A percentile compares a stretch with the other conserved stretches of the same genome.
Conservation (phyloP, 2,329 filamentous ascomycete genomes). For the Aspergillus flavus region DNA sequence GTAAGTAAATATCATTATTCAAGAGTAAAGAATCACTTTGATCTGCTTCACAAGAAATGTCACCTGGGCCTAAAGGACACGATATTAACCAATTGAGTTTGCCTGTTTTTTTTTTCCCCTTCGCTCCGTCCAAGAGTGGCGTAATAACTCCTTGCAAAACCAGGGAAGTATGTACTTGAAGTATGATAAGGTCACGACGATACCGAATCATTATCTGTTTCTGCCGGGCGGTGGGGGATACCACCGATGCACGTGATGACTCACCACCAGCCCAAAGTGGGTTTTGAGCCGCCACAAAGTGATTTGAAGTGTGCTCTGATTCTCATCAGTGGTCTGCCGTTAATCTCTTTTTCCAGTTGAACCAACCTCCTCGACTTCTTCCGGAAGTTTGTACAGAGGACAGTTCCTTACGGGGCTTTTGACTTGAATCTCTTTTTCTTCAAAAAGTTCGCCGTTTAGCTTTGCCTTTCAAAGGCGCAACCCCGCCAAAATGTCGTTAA, state of each 20-base stretch:
- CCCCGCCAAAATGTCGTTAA: constrained; percentile 82
- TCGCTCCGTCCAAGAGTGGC: background rate
- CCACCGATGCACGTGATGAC: constrained; percentile 18
- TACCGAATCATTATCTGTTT: constrained; percentile 11
- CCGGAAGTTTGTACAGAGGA: constrained; percentile 9
- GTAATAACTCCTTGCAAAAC: background rate
- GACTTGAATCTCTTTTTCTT: background rate
- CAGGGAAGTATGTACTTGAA: background rate
- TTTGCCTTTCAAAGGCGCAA: constrained; percentile 32
- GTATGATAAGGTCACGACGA: background rate
- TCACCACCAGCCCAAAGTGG: constrained; percentile 31
- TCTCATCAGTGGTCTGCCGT: constrained; percentile 17
- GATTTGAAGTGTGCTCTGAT: constrained; percentile 35
- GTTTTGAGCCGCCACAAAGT: constrained; percentile 45
- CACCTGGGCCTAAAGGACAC: no score
- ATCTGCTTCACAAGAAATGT: background rate
- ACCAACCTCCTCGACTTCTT: constrained; percentile 17
- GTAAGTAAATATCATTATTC: constrained; percentile 1
- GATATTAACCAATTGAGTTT: background rate
- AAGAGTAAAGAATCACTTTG: background rate
- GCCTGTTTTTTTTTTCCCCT: background rate
- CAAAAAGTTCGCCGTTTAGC: constrained; percentile 7
- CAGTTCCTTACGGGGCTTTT: background rate
- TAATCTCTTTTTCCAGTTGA: constrained; percentile 12
- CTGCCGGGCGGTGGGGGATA: constrained; percentile 20